Evolutionary conservation across 371 early-diverging fungal genomes (phyloP).

Genomic region (Zopfochytrium polystomum): DNA sequence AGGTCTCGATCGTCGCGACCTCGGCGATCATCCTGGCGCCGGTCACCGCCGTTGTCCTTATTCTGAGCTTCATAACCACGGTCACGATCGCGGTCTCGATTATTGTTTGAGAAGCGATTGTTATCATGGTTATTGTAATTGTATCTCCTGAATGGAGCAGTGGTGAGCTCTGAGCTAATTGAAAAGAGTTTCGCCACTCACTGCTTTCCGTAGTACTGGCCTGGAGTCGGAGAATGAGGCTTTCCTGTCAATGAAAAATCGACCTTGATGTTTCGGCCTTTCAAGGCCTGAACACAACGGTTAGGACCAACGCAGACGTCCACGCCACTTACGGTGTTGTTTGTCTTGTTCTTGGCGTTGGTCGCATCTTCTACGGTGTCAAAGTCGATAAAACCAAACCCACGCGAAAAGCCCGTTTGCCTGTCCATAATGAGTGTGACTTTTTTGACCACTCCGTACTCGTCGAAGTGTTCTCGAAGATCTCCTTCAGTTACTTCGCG

Average conservation of each 20-base stretch:
- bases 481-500: constrained; percentile 13
- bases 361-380: constrained; percentile 19
- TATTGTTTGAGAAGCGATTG: too few relatives aligned
- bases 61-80: too few relatives aligned
- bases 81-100: too few relatives aligned
- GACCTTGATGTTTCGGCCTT: constrained; percentile 12
- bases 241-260: constrained; percentile 10
- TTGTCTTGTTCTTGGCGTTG: constrained; percentile 9
- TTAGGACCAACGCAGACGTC: neutral
- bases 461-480: constrained; percentile 19
- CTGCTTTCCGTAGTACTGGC: constrained; percentile 8
- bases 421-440: constrained; percentile 16
- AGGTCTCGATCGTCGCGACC: too few relatives aligned
- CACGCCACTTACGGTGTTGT: constrained; percentile 4
- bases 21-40: too few relatives aligned
- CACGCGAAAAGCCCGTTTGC: constrained; percentile 8
- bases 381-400: constrained; percentile 15
- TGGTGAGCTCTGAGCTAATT: too few relatives aligned
- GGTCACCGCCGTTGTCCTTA: too few relatives aligned
- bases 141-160: too few relatives aligned
- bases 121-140: too few relatives aligned
- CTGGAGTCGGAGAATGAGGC: constrained; percentile 15
- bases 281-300: constrained; percentile 1
- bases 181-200: too few relatives aligned
- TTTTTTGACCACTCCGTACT: constrained; percentile 12